Conservation (phyloP, 352 stramenopile species). For the Pythium monospermum region DNA sequence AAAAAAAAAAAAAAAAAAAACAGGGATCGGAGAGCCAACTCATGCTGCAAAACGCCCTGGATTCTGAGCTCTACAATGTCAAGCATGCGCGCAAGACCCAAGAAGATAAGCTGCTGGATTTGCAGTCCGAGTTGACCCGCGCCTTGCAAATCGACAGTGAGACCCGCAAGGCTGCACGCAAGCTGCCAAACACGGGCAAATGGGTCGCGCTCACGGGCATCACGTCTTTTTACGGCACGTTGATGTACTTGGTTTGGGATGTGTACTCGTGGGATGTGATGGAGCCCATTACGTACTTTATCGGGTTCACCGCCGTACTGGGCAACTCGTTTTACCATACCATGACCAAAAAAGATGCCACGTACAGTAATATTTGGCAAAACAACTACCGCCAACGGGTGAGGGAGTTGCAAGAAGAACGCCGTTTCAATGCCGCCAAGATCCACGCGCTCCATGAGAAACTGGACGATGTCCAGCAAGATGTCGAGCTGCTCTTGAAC, state of each 20-base stretch:
- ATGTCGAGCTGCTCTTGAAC: constrained; percentile 51
- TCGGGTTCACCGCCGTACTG: constrained; percentile 82
- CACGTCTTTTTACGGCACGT: constrained; percentile 56
- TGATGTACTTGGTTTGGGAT: constrained; percentile 84
- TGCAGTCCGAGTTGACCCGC: constrained; percentile 46
- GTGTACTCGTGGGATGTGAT: constrained; percentile 89
- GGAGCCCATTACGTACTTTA: constrained; percentile 89
- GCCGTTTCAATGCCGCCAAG: constrained; percentile 43
- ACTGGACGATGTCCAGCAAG: constrained; percentile 53
- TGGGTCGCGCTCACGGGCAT: constrained; percentile 59
- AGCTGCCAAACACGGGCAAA: constrained; percentile 67
- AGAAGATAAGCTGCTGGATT: constrained; percentile 39
- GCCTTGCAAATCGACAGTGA: constrained; percentile 41
- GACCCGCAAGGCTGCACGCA: constrained; percentile 33
- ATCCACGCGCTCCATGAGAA: constrained; percentile 35
- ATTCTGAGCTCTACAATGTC: constrained; percentile 71
- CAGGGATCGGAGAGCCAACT: constrained; percentile 71
- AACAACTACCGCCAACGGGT: constrained; percentile 56
- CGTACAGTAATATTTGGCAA: constrained; percentile 82
- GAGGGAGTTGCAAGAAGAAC: constrained; percentile 38
- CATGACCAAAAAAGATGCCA: constrained; percentile 75
- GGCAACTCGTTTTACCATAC: constrained; percentile 78
- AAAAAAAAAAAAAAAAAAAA: too few relatives aligned
- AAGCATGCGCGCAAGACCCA: constrained; percentile 59
- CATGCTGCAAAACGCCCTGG: constrained; percentile 63